Evolutionary conservation across 2,329 filamentous ascomycete genomes (phyloP).

Genomic region (Thelonectria olida): DNA sequence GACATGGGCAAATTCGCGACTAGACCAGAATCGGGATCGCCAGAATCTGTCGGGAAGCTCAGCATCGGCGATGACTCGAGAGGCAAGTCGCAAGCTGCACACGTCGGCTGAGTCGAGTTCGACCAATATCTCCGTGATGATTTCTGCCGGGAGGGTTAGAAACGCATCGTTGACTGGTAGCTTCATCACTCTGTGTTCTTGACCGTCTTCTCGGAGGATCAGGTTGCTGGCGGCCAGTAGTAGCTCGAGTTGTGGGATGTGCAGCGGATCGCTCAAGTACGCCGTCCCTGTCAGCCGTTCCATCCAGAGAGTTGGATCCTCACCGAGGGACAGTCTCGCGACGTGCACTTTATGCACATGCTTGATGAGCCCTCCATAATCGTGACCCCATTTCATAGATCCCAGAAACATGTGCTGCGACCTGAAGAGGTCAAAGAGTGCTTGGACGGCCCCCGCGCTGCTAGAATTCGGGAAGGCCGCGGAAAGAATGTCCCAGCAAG

Average conservation of each 20-base stretch:
- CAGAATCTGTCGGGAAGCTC: background rate
- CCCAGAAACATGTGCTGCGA: background rate
- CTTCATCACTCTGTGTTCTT: too few species aligned
- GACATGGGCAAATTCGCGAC: background rate
- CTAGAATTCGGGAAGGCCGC: background rate
- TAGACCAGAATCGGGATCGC: background rate
- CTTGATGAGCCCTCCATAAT: background rate
- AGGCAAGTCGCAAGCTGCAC: background rate
- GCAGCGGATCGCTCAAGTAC: too few species aligned
- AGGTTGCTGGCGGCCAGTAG: too few species aligned
- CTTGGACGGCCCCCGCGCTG: background rate
- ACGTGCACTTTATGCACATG: background rate
- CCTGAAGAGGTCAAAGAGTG: background rate
- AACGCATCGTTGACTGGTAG: background rate
- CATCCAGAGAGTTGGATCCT: background rate
- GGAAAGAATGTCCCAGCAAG: background rate
- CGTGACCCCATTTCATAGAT: background rate
- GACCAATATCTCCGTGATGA: background rate
- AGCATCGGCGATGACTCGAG: background rate
- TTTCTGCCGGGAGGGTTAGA: background rate
- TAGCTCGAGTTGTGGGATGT: too few species aligned
- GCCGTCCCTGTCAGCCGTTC: too few species aligned
- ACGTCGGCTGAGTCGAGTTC: background rate
- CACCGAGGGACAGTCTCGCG: background rate
- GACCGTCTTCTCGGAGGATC: too few species aligned